Evolutionary conservation across 2,329 filamentous ascomycete genomes (phyloP), one percentile per base, ranked within the genome.

Genomic region (Diaporthe citri): DNA sequence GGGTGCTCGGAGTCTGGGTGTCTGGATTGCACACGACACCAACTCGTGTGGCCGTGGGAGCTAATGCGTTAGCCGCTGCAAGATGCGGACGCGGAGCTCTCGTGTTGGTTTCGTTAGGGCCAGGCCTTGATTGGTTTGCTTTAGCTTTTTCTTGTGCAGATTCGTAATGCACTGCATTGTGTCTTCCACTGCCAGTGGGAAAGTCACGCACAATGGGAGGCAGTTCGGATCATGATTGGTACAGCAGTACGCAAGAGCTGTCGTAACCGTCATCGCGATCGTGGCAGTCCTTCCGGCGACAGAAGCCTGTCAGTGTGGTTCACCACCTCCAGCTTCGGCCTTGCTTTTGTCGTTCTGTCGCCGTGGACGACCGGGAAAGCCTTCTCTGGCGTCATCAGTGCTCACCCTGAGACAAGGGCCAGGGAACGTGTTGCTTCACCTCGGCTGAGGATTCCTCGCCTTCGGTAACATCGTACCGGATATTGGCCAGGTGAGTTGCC

Each of bases 391-490:
- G 64, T 69, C 64, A 69, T 69, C 48, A 28, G 48, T 69, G 64
- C 34, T 69, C 51, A 69, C 64, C 48, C 64, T 69, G 64, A 69
- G 62, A 67, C 48, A 41, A 41, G 28, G 46, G 17, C 48, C 64
- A 28, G 31, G 64, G 64, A 41, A 39, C n/a, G 48, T 31, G n/a
- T 55, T 39, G 64, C 64, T 69, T 69, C 34, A 69, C 48, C 64
- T 69, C 64, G 64, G 64, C n/a, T 22, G 64, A 41, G 22, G 9
- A 36, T 41, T 69, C n/a, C 48, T 69, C 64, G 48, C 64, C 64
- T 69, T 69, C 64, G 48, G 64, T 69, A 69, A 69, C 64, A 69
- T 69, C 34, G 64, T 31, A 69, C 34, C 48, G 70, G 70, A 72
- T n/a, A 55, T 72, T 72, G 70, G n/a, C 43, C 56, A 60, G 56